Percentiles rank a stretch among this genome's conserved stretches.
Conservation (phyloP, 306 rosid genomes). For the Cicer arietinum region DNA sequence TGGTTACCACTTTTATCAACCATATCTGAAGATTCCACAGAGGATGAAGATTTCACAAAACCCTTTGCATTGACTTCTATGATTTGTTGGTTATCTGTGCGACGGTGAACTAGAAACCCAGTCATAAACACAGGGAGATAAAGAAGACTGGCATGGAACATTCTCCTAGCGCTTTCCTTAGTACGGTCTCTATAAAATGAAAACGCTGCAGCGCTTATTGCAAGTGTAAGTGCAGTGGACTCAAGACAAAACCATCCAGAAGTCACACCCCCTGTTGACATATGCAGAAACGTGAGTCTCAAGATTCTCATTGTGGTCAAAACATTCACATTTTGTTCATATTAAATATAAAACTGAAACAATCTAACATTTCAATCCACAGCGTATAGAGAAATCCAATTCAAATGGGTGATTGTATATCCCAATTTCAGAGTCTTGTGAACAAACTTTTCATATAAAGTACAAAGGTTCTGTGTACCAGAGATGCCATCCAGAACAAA, state of each 20-base stretch:
- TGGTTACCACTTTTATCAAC: slow-evolving; percentile 39
- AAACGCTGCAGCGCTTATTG: slow-evolving; percentile 77
- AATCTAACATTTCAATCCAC: background rate
- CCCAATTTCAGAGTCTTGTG: background rate
- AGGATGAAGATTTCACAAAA: slow-evolving; percentile 41
- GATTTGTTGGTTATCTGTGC: slow-evolving; percentile 52
- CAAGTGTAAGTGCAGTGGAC: slow-evolving; percentile 83
- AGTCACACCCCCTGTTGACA: slow-evolving; percentile 84
- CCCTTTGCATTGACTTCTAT: slow-evolving; percentile 46
- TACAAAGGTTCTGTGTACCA: background rate
- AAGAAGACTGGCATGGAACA: slow-evolving; percentile 94
- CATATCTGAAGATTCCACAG: slow-evolving; percentile 38
- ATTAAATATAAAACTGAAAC: slow-evolving; percentile 1
- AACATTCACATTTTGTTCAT: slow-evolving; percentile 6
- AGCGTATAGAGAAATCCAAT: background rate
- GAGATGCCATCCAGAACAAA: slow-evolving; percentile 4
- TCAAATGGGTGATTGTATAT: slow-evolving; percentile 1
- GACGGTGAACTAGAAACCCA: slow-evolving; percentile 86
- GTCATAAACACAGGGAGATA: slow-evolving; percentile 95
- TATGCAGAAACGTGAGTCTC: slow-evolving; percentile 37
- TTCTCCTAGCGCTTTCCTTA: slow-evolving; percentile 75
- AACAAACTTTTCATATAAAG: background rate
- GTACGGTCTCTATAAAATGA: slow-evolving; percentile 81
- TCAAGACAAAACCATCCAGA: slow-evolving; percentile 92
- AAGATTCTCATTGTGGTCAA: slow-evolving; percentile 23